Evolutionary conservation across 1,139 yeast genomes (phyloP), one percentile per base, ranked within the genome.

Genomic region (Entelexis paramagnoliae): DNA sequence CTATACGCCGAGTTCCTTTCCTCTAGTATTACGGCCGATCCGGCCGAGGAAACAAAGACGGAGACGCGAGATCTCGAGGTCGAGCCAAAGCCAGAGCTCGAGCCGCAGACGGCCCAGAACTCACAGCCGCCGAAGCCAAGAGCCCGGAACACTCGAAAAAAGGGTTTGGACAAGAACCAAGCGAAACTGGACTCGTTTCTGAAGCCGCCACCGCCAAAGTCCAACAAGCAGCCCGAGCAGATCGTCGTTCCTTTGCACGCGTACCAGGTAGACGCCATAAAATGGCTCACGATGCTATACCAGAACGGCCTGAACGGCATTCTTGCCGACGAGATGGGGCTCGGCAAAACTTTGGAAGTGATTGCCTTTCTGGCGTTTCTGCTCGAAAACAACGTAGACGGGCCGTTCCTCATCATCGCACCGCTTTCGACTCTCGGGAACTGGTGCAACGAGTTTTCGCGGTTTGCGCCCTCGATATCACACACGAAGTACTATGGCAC

Each of bases 301-400:
- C 94, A 89, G 64, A 91, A 91, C 66, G 98, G 97, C 0, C 72
- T 91, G 33, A 91, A 91, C 67, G 98, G 98, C 3, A 88, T 91
- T 34, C 70, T 91, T 30, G 97, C 97, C 0, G 97, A 91, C 67
- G 97, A 89, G 66, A 91, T 89, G 97, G 97, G 97, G 0, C 71
- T 88, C 40, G 97, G 98, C n/a, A 89, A 89, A 64, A 91, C 97
- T 0, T 68, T 89, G 13, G 96, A 89, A 65, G 83, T 93, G 45
- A 85, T 91, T 52, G 76, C 95, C 0, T 74, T 89, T 57, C 63
- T 89, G 14, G 78, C 87, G 11, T 86, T 83, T 63, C 71, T 91
- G 43, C 76, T 83, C 43, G 96, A 87, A 59, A 79, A 86, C 63
- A 89, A 85, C 2, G 77, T 87, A 2, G 66, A 68, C 24, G 97